Evolutionary conservation across 305 asterid species (phyloP).

Genomic region (Fraxinus xanthoxyloides): DNA sequence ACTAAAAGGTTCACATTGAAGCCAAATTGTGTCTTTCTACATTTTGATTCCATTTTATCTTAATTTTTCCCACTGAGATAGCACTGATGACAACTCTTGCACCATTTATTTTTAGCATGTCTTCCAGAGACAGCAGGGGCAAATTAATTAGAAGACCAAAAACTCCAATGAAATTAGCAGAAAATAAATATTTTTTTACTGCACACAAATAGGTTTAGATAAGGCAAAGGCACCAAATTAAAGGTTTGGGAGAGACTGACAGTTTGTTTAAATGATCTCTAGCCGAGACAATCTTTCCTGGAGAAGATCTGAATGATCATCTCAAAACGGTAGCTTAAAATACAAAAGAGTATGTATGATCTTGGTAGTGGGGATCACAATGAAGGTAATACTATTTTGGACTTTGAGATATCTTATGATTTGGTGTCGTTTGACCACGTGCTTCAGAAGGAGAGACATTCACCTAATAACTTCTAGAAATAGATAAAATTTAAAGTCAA

Average conservation of each 20-base stretch:
- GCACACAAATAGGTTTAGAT: neutral
- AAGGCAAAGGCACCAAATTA: neutral
- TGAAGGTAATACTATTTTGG: neutral
- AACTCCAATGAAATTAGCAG: neutral
- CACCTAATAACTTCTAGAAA: neutral
- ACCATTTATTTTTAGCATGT: neutral
- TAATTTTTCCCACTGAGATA: neutral
- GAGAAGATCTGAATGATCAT: neutral
- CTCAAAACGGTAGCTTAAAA: neutral
- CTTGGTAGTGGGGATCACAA: neutral
- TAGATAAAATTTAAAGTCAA: neutral
- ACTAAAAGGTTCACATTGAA: neutral
- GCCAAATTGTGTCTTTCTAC: neutral
- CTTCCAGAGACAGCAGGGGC: neutral
- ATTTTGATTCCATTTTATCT: neutral
- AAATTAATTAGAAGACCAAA: neutral
- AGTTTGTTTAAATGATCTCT: neutral
- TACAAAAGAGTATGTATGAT: neutral
- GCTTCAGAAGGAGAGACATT: neutral
- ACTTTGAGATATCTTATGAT: neutral
- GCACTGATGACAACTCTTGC: neutral
- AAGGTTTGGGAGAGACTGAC: neutral
- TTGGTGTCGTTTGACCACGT: neutral
- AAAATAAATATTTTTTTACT: neutral
- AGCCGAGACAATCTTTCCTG: neutral